phyloP scores from a whole-genome alignment of 345 rosid species.

The Hevea brasiliensis region DNA sequence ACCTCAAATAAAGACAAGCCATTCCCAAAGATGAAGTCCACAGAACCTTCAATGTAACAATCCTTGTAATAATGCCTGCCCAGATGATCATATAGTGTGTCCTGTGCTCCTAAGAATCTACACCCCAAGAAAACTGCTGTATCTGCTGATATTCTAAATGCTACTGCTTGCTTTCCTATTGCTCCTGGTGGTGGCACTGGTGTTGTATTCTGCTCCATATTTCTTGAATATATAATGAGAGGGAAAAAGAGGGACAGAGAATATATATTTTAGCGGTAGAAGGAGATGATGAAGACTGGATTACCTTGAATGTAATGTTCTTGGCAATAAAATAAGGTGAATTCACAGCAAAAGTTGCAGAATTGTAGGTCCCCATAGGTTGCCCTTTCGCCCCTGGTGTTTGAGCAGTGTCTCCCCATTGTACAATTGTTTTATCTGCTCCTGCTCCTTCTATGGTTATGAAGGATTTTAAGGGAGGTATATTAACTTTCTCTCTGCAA shows the following conservation, averaged over 20 bases:
- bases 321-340: conserved; percentile 86
- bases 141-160: conserved; percentile 86
- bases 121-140: conserved; percentile 82
- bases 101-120: conserved; percentile 86
- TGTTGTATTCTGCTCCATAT: conserved; percentile 61
- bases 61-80: conserved; percentile 97
- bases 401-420: conserved; percentile 98
- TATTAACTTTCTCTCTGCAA: conserved; percentile 78
- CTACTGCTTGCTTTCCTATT: conserved; percentile 87
- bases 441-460: conserved; percentile 92
- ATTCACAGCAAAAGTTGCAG: conserved; percentile 95
- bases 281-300: too few relatives aligned
- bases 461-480: conserved; percentile 76
- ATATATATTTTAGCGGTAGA: neutral
- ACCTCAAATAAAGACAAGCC: conserved; percentile 93
- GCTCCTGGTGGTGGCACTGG: conserved; percentile 92
- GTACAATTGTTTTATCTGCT: conserved; percentile 76
- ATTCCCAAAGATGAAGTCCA: conserved; percentile 94
- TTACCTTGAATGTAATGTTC: conserved; percentile 90
- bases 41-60: conserved; percentile 91
- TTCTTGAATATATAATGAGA: neutral
- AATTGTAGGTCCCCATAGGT: conserved; percentile 69
- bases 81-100: conserved; percentile 83
- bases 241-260: too few relatives aligned
- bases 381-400: conserved; percentile 66